Percentiles rank a stretch among this genome's conserved stretches.
phyloP scores from a whole-genome alignment of 75 land plant genomes.

The Selaginella moellendorffii region DNA sequence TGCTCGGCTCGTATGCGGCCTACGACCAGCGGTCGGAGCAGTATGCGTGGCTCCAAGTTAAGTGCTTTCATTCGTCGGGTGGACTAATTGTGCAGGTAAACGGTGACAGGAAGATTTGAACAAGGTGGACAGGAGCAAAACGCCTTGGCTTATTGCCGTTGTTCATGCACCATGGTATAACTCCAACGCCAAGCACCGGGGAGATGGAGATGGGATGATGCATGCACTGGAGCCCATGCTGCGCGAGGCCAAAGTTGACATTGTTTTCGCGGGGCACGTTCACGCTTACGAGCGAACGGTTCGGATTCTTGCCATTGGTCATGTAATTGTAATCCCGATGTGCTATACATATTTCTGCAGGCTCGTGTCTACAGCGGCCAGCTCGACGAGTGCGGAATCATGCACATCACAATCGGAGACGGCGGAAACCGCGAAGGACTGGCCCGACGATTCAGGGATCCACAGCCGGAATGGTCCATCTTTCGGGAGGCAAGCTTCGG shows the following conservation, averaged over 20 bases:
- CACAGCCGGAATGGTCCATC: slow-evolving; percentile 13
- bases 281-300: slow-evolving; percentile 40
- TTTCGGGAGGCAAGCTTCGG: slow-evolving; percentile 20
- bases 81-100: background rate
- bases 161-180: slow-evolving; percentile 97
- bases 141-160: slow-evolving; percentile 81
- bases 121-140: slow-evolving; percentile 53
- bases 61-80: background rate
- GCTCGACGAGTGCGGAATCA: slow-evolving; percentile 10
- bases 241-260: slow-evolving; percentile 41
- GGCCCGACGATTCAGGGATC: background rate
- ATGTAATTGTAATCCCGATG: too few species aligned
- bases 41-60: slow-evolving; percentile 81
- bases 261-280: slow-evolving; percentile 33
- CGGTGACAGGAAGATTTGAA: slow-evolving; percentile 56
- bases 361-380: slow-evolving; percentile 8
- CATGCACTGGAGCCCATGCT: slow-evolving; percentile 63
- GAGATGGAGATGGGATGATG: slow-evolving; percentile 84
- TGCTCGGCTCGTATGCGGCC: slow-evolving; percentile 92
- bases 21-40: slow-evolving; percentile 62
- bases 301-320: background rate
- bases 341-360: too few species aligned
- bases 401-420: slow-evolving; percentile 22
- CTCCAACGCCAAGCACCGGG: slow-evolving; percentile 71
- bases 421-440: slow-evolving; percentile 24